phyloP scores from a whole-genome alignment of 179 eudicot genomes.

The Spergularia azorica region DNA sequence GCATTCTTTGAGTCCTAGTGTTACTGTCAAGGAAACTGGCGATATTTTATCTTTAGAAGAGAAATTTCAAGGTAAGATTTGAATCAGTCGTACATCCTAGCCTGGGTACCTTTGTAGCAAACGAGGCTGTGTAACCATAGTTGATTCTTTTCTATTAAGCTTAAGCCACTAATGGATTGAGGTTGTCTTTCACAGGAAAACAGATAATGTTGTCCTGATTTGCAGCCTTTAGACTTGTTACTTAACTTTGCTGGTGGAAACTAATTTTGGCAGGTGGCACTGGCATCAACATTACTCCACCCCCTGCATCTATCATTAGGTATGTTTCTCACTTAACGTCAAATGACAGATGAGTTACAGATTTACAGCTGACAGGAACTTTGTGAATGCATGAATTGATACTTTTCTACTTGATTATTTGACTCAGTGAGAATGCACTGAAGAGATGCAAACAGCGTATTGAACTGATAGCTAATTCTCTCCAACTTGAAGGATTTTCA shows the following conservation, averaged over 20 bases:
- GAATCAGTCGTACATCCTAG: background rate
- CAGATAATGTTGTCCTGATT: background rate
- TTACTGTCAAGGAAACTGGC: constrained; percentile 88
- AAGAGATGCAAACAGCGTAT: constrained; percentile 62
- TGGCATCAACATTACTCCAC: constrained; percentile 94
- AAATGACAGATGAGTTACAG: background rate
- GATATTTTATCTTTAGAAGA: constrained; percentile 88
- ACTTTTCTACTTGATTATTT: background rate
- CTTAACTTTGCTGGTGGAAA: background rate
- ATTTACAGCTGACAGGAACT: background rate
- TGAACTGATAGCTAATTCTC: constrained; percentile 80
- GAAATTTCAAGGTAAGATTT: constrained; percentile 76
- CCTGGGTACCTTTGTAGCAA: background rate
- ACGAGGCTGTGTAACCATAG: background rate
- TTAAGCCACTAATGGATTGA: too few relatives aligned
- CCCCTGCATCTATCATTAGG: constrained; percentile 77
- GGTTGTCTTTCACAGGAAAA: background rate
- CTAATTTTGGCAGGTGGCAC: constrained; percentile 70
- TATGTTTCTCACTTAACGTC: constrained; percentile 22
- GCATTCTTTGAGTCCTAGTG: constrained; percentile 82
- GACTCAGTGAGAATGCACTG: constrained; percentile 57
- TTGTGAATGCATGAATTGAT: background rate
- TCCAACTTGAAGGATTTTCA: constrained; percentile 83
- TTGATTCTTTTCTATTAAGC: background rate
- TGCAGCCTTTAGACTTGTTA: background rate